Percentiles rank a stretch among this genome's conserved stretches.
phyloP scores from a whole-genome alignment of 176 grass and related monocot species.

The Oryza officinalis region DNA sequence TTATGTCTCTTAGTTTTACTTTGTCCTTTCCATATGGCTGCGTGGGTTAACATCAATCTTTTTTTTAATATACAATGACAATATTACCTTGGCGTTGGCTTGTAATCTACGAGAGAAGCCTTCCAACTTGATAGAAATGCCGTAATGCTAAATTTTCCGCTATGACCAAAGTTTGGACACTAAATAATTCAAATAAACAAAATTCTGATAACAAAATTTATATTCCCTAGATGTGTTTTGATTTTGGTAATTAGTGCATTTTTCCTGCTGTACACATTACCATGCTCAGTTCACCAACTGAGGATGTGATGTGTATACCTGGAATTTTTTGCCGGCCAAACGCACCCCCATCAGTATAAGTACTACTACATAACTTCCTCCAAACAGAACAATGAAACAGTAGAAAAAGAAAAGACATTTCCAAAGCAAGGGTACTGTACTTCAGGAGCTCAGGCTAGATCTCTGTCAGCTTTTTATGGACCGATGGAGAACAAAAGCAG shows the following conservation, averaged over 20 bases:
- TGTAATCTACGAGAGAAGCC: too few species aligned
- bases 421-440: constrained; percentile 31
- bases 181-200: too few species aligned
- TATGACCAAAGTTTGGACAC: too few species aligned
- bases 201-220: too few species aligned
- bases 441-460: not conserved
- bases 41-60: too few species aligned
- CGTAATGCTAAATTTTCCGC: too few species aligned
- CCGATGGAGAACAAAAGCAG: constrained; percentile 26
- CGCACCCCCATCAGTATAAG: not conserved
- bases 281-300: not conserved
- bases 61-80: too few species aligned
- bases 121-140: too few species aligned
- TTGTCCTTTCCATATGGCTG: too few species aligned
- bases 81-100: too few species aligned
- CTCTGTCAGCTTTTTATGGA: constrained; percentile 4
- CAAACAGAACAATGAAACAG: not conserved
- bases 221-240: too few species aligned
- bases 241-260: not conserved
- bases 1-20: too few species aligned
- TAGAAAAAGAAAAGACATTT: not conserved
- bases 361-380: not conserved
- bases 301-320: not conserved
- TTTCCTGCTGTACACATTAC: not conserved
- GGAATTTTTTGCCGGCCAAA: not conserved